phyloP scores from a whole-genome alignment of 148 eudicot genomes.

The Chenopodium quinoa region DNA sequence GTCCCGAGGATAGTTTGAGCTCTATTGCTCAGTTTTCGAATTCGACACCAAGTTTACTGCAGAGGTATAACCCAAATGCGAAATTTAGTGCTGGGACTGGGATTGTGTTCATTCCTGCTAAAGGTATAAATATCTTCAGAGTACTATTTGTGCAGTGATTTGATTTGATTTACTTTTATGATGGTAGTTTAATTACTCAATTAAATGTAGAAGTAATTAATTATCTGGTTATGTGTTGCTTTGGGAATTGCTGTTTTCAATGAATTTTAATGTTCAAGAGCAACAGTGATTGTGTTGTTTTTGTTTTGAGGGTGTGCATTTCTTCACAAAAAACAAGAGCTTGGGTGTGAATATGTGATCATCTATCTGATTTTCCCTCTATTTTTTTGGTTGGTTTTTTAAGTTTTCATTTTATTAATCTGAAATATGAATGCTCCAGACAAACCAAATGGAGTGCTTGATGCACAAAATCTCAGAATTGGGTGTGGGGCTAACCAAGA shows the following conservation, averaged over 20 bases:
- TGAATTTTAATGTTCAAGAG: background rate
- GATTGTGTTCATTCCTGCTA: constrained; percentile 63
- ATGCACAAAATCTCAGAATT: background rate
- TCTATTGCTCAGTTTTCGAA: constrained; percentile 29
- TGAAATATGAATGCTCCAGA: background rate
- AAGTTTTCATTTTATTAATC: background rate
- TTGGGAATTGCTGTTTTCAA: background rate
- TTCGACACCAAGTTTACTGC: constrained; percentile 39
- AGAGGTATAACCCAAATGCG: constrained; percentile 47
- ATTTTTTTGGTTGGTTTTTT: background rate
- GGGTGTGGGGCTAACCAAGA: too few relatives aligned
- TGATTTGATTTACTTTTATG: background rate
- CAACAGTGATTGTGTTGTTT: background rate
- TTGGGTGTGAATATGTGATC: background rate
- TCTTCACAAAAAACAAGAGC: background rate
- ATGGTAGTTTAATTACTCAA: background rate
- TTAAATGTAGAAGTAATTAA: background rate
- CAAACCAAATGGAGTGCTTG: background rate
- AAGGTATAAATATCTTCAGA: constrained; percentile 40
- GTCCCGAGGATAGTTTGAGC: constrained; percentile 41
- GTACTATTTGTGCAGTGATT: background rate
- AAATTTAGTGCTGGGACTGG: constrained; percentile 49
- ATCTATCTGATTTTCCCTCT: background rate
- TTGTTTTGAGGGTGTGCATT: background rate
- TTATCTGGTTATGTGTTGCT: background rate